Conservation (phyloP, 768 basidiomycete genomes). For the Xerocomellus dryophilus region DNA sequence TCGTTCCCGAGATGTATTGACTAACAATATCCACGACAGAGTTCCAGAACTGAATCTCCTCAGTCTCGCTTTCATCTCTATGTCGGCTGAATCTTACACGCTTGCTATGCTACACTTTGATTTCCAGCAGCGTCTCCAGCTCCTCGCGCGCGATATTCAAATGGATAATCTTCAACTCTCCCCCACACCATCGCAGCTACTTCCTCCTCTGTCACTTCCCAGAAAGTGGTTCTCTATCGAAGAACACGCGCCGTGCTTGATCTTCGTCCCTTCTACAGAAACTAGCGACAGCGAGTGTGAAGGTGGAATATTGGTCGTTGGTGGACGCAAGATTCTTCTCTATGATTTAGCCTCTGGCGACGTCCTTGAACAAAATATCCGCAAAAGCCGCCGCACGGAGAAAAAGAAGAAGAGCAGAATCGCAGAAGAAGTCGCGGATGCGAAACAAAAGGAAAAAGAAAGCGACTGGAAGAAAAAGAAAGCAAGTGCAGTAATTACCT, state of each 20-base stretch:
- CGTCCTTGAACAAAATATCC: slow-evolving; percentile 49
- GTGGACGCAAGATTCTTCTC: slow-evolving; percentile 61
- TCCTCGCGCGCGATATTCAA: slow-evolving; percentile 57
- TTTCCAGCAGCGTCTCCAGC: slow-evolving; percentile 57
- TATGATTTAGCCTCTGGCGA: slow-evolving; percentile 54
- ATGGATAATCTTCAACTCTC: slow-evolving; percentile 46
- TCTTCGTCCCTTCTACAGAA: slow-evolving; percentile 32
- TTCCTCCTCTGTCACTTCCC: slow-evolving; percentile 55
- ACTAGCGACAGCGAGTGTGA: slow-evolving; percentile 34
- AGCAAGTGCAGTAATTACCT: slow-evolving; percentile 53
- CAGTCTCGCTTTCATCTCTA: slow-evolving; percentile 57
- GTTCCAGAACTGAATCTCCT: slow-evolving; percentile 68
- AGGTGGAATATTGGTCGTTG: slow-evolving; percentile 73
- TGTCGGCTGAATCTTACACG: slow-evolving; percentile 39
- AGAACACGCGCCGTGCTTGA: slow-evolving; percentile 40
- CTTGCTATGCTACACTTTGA: slow-evolving; percentile 71
- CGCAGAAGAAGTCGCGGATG: slow-evolving; percentile 40
- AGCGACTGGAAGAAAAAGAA: slow-evolving; percentile 53
- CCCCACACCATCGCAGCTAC: slow-evolving; percentile 43
- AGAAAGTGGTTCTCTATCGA: slow-evolving; percentile 41
- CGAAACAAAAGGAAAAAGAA: slow-evolving; percentile 56
- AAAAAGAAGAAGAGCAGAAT: slow-evolving; percentile 48
- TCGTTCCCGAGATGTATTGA: neutral
- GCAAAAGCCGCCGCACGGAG: slow-evolving; percentile 53
- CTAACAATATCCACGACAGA: slow-evolving; percentile 34